Base-by-base conservation (phyloP, 2,329 filamentous ascomycete genomes). In the Exophiala bonariae region DNA sequence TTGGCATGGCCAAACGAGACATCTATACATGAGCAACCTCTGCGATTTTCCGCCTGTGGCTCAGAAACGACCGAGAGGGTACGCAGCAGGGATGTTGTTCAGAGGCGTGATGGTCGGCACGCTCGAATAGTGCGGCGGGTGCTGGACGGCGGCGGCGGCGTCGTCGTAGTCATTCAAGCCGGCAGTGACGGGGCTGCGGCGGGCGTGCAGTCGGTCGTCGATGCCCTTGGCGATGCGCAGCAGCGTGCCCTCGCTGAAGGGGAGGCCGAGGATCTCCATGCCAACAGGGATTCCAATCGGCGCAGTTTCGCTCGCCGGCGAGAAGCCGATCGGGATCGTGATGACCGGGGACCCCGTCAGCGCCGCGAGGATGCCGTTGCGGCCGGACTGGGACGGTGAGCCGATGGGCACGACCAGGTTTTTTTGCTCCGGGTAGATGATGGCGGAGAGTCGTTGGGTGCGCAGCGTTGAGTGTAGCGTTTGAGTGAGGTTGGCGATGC, bases 401-500 rank as follows among this genome's bases (percentile, higher is more conserved):
- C 80, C 81, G 18, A 83, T 63, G 36, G 75, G 73, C 2, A 83
- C 80, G 4, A 82, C 79, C 1, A 85, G 73, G 44, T 83, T 83
- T 59, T 76, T 76, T 58, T 86, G 82, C 59, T 85, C 76, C 0
- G 82, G 82, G 62, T 85, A 86, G 56, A 84, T 75, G 28, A 85
- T 57, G 0, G 77, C 81, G 59, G 83, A 77, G 11, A 86, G 68
- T 0, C 63, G 50, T 52, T 80, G 66, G 0, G 58, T 47, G 0
- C 65, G 60, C 49, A 85, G 82, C 0, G 78, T 80, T 3, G 63
- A 51, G n/a, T 69, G 64, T 2, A 85, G 64, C 0, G 73, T 66
- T 1, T 70, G 60, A 3, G 75, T 81, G 11, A 86, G 70, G 40
- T 76, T 68, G 5, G 66, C 64, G 47, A 86, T 82, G 2, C 68